These are phyloP conservation scores for Inonotus obliquus DNA, from an alignment of 1,284 basidiomycete species.

Conservation along the genomic window DNA sequence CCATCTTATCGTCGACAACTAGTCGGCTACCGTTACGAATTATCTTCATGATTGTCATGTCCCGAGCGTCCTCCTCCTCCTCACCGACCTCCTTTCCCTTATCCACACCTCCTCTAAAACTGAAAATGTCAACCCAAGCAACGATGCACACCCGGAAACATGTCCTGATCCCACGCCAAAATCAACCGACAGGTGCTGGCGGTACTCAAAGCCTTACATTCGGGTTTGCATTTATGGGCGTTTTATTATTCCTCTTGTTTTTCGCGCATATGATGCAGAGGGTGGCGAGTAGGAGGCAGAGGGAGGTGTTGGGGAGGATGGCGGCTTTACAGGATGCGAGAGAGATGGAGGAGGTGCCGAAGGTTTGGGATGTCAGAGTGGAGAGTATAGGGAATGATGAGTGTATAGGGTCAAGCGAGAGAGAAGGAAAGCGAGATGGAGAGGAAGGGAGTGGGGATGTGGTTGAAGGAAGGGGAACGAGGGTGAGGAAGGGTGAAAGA, in stretches of 20 bases:
- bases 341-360: conserved; percentile 5
- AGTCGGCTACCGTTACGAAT: background rate
- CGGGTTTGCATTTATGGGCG: conserved; percentile 12
- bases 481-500: background rate
- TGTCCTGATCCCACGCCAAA: background rate
- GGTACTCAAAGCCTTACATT: conserved; percentile 2
- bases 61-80: background rate
- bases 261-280: conserved; percentile 2
- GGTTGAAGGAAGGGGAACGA: background rate
- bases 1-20: background rate
- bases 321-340: background rate
- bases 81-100: background rate
- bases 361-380: conserved; percentile 1
- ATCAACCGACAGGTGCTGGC: background rate
- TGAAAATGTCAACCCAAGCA: background rate
- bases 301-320: background rate
- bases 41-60: background rate
- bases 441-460: background rate
- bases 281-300: background rate
- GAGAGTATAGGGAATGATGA: background rate
- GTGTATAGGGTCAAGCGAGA: background rate
- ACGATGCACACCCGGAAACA: background rate
- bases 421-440: background rate
- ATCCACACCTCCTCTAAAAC: background rate
- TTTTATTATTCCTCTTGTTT: background rate